Evolutionary conservation across 169 alveolate species (phyloP).

Genomic region (Hepatocystis sp.): DNA sequence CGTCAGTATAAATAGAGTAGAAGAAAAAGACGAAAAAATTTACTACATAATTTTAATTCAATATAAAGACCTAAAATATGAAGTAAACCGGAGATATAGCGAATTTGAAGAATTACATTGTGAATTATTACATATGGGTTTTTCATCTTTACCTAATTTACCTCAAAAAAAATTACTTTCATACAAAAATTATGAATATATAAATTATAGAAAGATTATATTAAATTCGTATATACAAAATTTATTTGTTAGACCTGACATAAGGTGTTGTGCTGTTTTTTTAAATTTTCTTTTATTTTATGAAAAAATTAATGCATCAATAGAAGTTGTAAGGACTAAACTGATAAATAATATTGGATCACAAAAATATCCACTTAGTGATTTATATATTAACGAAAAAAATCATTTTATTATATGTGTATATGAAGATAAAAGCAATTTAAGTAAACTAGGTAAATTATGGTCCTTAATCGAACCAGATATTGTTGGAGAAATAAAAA

Average conservation of each 20-base stretch:
- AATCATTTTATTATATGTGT: constrained; percentile 63
- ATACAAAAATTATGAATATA: constrained; percentile 54
- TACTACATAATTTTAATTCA: constrained; percentile 49
- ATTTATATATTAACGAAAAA: constrained; percentile 56
- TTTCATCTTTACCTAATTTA: constrained; percentile 62
- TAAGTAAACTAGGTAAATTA: constrained; percentile 84
- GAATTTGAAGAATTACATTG: constrained; percentile 72
- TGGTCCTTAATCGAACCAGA: constrained; percentile 87
- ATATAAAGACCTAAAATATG: constrained; percentile 66
- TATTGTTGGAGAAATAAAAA: constrained; percentile 79
- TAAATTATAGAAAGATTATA: constrained; percentile 41
- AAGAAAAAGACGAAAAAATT: constrained; percentile 25
- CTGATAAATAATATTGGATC: constrained; percentile 59
- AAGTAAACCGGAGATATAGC: constrained; percentile 36
- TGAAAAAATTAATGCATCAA: constrained; percentile 61
- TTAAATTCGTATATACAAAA: constrained; percentile 36
- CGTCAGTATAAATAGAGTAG: constrained; percentile 61
- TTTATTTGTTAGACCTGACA: constrained; percentile 62
- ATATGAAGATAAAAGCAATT: constrained; percentile 81
- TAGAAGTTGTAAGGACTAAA: constrained; percentile 44
- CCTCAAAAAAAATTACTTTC: constrained; percentile 67
- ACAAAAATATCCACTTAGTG: constrained; percentile 52
- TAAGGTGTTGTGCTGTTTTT: constrained; percentile 65
- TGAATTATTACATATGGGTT: constrained; percentile 57
- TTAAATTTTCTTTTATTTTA: constrained; percentile 64